A percentile compares a stretch with the other conserved stretches of the same genome.
phyloP scores from a whole-genome alignment of 2,329 filamentous ascomycete genomes.

The Alternaria sp. region DNA sequence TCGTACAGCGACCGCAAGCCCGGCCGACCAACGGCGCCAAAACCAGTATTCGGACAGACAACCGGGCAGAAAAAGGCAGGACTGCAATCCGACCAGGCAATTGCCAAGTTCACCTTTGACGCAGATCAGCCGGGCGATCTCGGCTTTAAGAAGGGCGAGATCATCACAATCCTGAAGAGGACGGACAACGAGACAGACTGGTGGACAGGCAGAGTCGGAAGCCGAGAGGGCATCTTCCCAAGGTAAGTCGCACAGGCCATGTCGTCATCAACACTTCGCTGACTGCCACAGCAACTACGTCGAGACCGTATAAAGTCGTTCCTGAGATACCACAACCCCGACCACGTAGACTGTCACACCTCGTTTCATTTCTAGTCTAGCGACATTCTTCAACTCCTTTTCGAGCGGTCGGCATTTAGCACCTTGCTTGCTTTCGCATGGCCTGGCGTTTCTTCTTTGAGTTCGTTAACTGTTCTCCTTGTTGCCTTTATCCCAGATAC shows the following conservation, averaged over 20 bases:
- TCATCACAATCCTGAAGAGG: constrained; percentile 93
- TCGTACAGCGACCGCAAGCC: constrained; percentile 68
- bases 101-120: constrained; percentile 93
- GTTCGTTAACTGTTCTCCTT: background rate
- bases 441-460: constrained; percentile 17
- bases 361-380: background rate
- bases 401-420: background rate
- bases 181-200: constrained; percentile 94
- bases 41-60: constrained; percentile 75
- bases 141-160: constrained; percentile 94
- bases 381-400: background rate
- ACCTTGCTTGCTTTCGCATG: constrained; percentile 12
- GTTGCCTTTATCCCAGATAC: constrained; percentile 10
- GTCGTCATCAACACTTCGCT: background rate
- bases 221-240: constrained; percentile 89
- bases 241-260: constrained; percentile 58
- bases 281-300: constrained; percentile 48
- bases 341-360: constrained; percentile 16
- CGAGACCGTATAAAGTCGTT: constrained; percentile 37
- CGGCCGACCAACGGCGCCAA: constrained; percentile 81
- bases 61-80: constrained; percentile 53
- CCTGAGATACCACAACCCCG: constrained; percentile 17
- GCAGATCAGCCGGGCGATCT: constrained; percentile 91
- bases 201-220: constrained; percentile 94
- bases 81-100: constrained; percentile 74